Evolutionary conservation across 352 stramenopile genomes (phyloP).

Genomic region (Pythium myriotylum): DNA sequence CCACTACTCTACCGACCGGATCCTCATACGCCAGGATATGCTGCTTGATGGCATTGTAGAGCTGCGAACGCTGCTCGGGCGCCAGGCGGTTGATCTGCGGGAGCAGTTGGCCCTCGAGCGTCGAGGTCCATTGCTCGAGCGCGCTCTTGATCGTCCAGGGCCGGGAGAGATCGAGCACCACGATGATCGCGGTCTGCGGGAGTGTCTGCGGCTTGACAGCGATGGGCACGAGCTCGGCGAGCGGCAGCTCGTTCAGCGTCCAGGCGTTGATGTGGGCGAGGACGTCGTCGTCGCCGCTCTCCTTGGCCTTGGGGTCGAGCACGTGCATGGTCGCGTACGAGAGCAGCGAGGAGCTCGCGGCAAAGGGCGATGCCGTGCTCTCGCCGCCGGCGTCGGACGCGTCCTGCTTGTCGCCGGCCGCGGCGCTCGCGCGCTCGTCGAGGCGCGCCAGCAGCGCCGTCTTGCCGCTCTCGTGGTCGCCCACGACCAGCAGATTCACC

Average conservation of each 20-base stretch:
- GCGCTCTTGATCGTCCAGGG: conserved; percentile 84
- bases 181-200: conserved; percentile 56
- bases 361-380: conserved; percentile 11
- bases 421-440: conserved; percentile 36
- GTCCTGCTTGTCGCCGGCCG: conserved; percentile 4
- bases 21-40: conserved; percentile 80
- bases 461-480: conserved; percentile 78
- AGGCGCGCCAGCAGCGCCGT: conserved; percentile 61
- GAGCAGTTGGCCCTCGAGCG: conserved; percentile 68
- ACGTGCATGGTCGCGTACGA: conserved; percentile 68
- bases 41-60: conserved; percentile 70
- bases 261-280: conserved; percentile 79
- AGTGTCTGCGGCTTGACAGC: conserved; percentile 62
- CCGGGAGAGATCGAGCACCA: conserved; percentile 73
- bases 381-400: conserved; percentile 20
- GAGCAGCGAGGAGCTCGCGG: conserved; percentile 55
- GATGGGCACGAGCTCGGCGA: conserved; percentile 72
- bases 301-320: conserved; percentile 63
- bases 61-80: conserved; percentile 49
- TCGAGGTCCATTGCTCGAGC: conserved; percentile 80
- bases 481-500: conserved; percentile 70
- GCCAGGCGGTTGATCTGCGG: conserved; percentile 70
- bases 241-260: conserved; percentile 69
- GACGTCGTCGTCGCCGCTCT: conserved; percentile 60
- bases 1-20: conserved; percentile 41